These are phyloP conservation scores for Luffa aegyptiaca DNA, from an alignment of 306 rosid genomes.

Conservation along the genomic window DNA sequence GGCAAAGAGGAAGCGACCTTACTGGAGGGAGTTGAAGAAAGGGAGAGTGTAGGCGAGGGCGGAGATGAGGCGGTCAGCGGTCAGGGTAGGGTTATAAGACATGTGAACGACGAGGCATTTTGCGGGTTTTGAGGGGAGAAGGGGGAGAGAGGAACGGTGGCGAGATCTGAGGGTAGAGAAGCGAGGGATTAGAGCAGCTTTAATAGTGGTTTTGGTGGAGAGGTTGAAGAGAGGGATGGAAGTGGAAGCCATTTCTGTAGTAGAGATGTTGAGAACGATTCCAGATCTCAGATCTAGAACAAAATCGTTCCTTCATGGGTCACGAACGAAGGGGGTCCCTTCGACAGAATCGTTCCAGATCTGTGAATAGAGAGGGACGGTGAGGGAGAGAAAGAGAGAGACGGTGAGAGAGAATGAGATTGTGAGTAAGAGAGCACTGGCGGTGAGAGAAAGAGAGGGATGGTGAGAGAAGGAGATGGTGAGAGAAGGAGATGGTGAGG, in stretches of 20 bases:
- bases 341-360: no score
- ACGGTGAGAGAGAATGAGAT: no score
- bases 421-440: no score
- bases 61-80: constrained; percentile 70
- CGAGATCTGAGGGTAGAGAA: not conserved
- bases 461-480: no score
- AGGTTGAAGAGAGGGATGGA: constrained; percentile 24
- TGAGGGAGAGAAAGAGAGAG: no score
- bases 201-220: constrained; percentile 7
- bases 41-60: constrained; percentile 75
- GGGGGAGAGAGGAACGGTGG: constrained; percentile 5
- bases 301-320: no score
- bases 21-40: constrained; percentile 83
- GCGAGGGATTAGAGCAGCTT: constrained; percentile 9
- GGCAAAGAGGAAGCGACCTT: constrained; percentile 52
- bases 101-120: constrained; percentile 26
- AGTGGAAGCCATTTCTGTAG: constrained; percentile 33
- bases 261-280: not conserved
- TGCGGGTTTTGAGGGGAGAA: not conserved
- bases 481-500: no score
- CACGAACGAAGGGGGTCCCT: no score
- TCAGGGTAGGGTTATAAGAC: constrained; percentile 39
- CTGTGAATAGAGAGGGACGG: no score
- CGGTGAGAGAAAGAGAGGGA: no score
- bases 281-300: no score